phyloP scores from a whole-genome alignment of 1,284 basidiomycete genomes.

The Waitea zeae region DNA sequence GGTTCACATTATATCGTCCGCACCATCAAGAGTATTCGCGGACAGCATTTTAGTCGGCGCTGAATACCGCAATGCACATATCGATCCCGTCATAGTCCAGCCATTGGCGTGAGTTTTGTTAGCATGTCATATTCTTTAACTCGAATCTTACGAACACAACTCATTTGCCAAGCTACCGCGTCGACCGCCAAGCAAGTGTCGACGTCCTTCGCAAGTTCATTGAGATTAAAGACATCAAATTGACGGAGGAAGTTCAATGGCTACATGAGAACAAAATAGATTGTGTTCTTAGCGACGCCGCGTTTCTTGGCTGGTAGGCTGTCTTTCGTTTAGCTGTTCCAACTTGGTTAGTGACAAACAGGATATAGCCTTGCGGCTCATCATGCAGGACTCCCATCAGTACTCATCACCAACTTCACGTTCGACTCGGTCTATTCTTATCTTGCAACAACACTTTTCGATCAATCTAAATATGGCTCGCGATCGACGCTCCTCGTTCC shows the following conservation, averaged over 20 bases:
- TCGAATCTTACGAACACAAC: neutral
- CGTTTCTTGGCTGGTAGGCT: slow-evolving; percentile 61
- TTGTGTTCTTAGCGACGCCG: slow-evolving; percentile 59
- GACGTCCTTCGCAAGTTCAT: slow-evolving; percentile 44
- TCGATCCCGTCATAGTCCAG: slow-evolving; percentile 59
- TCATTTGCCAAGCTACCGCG: slow-evolving; percentile 30
- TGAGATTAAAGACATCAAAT: slow-evolving; percentile 29
- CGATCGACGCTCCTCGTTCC: slow-evolving; percentile 9
- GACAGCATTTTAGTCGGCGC: slow-evolving; percentile 43
- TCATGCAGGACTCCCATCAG: slow-evolving; percentile 40
- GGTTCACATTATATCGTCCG: slow-evolving; percentile 49
- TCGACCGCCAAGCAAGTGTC: slow-evolving; percentile 54
- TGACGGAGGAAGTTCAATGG: slow-evolving; percentile 42
- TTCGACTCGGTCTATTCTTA: slow-evolving; percentile 73
- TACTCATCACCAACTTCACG: slow-evolving; percentile 64
- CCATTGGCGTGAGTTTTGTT: slow-evolving; percentile 48
- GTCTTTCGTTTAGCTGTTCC: too few species aligned
- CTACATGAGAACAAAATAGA: slow-evolving; percentile 29
- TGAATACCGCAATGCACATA: slow-evolving; percentile 43
- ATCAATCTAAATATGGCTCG: slow-evolving; percentile 11
- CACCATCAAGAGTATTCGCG: slow-evolving; percentile 45
- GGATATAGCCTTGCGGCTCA: too few species aligned
- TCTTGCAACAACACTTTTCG: slow-evolving; percentile 32
- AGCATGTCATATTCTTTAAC: neutral
- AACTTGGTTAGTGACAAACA: too few species aligned